phyloP scores from a whole-genome alignment of 495 filamentous ascomycete genomes.

The Penicillium angulare region DNA sequence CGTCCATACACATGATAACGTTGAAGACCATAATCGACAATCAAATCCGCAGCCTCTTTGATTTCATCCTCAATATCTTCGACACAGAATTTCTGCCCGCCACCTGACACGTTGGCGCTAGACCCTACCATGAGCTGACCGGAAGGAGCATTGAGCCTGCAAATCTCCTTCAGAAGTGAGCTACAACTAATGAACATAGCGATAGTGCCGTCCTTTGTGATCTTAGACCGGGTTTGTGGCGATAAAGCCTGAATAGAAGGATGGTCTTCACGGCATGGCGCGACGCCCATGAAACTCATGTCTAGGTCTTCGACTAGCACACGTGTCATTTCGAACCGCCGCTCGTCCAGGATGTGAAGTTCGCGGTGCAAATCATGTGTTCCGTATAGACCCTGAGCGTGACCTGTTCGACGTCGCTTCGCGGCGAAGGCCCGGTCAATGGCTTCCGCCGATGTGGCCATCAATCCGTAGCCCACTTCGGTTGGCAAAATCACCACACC shows the following conservation, averaged over 20 bases:
- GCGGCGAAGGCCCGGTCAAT: slow-evolving; percentile 22
- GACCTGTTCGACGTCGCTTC: slow-evolving; percentile 21
- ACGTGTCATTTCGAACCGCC: slow-evolving; percentile 25
- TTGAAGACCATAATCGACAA: slow-evolving; percentile 34
- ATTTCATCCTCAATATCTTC: slow-evolving; percentile 31
- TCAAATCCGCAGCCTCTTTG: slow-evolving; percentile 20
- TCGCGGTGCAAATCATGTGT: slow-evolving; percentile 19
- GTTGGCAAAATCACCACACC: slow-evolving; percentile 8
- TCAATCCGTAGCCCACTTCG: slow-evolving; percentile 32
- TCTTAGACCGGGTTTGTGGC: slow-evolving; percentile 1
- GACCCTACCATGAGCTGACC: slow-evolving; percentile 23
- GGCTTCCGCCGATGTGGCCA: slow-evolving; percentile 17
- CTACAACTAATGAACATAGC: slow-evolving; percentile 17
- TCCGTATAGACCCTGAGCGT: slow-evolving; percentile 23
- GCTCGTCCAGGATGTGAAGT: slow-evolving; percentile 16
- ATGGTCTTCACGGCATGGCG: slow-evolving; percentile 8
- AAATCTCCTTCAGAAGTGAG: slow-evolving; percentile 20
- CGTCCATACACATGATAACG: slow-evolving; percentile 25
- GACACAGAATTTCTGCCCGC: slow-evolving; percentile 26
- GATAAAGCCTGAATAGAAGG: slow-evolving; percentile 8
- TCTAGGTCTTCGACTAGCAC: slow-evolving; percentile 25
- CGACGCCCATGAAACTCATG: slow-evolving; percentile 20
- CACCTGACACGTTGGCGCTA: slow-evolving; percentile 28
- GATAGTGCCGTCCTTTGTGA: slow-evolving; percentile 23
- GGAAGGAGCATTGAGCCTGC: slow-evolving; percentile 15